Evolutionary conservation across 805 yeast species (phyloP), one percentile per base, ranked within the genome.

Genomic region (Lipomyces spencermartinsiae): DNA sequence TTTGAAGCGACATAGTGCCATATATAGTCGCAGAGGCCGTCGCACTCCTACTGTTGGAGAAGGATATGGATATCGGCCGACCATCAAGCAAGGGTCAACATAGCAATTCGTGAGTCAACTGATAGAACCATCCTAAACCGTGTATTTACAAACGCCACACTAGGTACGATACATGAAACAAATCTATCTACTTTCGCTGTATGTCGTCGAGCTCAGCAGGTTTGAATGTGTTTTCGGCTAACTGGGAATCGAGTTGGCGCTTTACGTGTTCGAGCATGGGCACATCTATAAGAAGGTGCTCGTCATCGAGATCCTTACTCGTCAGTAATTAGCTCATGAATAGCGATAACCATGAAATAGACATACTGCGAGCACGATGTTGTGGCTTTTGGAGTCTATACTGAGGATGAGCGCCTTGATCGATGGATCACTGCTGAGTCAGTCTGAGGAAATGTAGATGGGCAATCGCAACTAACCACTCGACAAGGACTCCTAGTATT

Each of bases 201-300:
- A 22, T 46, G 56, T 55, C 46, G 39, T 68, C 71, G 19, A 63
- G 49, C 25, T 89, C 93, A 16, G 89, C 96, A 1, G 97, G 95
- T 74, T 91, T 89, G 79, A 90, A 94, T 1, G 94, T 88, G 76
- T 94, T 95, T 77, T 91, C 88, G 1, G 97, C 87, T 31, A 94
- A 81, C 69, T 92, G 79, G 69, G 87, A 80, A 76, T 91, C 92
- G 72, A 94, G 83, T 77, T 94, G 97, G 62, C 79, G 81, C 73
- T 93, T 94, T 60, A 94, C 88, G 75, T 82, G 87, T 31, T 87
- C 89, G 1, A 94, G 91, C 79, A 89, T 90, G 51, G 86, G 85
- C 39, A 89, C 89, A 73, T 91, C 94, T 35, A 94, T 89, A 69
- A 95, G 81, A 22, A 94, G 79, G 78, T 95, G 98, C 0, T 95